Evolutionary conservation across 208 protist species (phyloP).

Genomic region (Wallacemonas sp.): DNA sequence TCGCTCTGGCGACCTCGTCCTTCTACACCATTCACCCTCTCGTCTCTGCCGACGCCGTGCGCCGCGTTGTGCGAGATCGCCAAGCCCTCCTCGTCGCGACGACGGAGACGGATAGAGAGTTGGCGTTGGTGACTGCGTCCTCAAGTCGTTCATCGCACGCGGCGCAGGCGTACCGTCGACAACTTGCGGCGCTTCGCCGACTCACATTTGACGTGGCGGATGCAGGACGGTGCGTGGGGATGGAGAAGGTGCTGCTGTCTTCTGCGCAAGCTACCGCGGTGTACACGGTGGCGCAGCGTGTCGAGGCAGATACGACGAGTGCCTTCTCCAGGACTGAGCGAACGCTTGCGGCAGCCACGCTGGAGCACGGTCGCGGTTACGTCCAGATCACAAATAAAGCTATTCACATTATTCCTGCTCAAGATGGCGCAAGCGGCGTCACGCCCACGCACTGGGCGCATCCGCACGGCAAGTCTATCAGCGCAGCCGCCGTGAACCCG

Average conservation of each 20-base stretch:
- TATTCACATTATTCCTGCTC: constrained; percentile 44
- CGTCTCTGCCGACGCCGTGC: constrained; percentile 50
- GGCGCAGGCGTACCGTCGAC: neutral
- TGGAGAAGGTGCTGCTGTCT: constrained; percentile 61
- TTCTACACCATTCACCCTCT: constrained; percentile 52
- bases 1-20: constrained; percentile 39
- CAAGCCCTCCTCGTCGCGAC: constrained; percentile 30
- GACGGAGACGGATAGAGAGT: constrained; percentile 3
- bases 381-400: constrained; percentile 74
- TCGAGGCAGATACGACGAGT: constrained; percentile 60
- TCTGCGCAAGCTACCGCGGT: constrained; percentile 61
- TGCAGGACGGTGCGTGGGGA: constrained; percentile 9
- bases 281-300: constrained; percentile 40
- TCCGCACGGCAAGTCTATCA: constrained; percentile 71
- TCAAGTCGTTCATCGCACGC: no score
- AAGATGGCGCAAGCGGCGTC: neutral
- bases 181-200: constrained; percentile 7
- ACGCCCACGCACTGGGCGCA: constrained; percentile 46
- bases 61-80: constrained; percentile 43
- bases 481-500: constrained; percentile 62
- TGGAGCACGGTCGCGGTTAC: constrained; percentile 67
- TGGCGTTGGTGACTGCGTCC: constrained; percentile 7
- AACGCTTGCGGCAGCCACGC: constrained; percentile 69
- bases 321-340: constrained; percentile 67
- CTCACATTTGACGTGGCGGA: constrained; percentile 11